A percentile compares a stretch with the other conserved stretches of the same genome.
phyloP scores from a whole-genome alignment of 2,329 filamentous ascomycete genomes.

The Ceratocystis diversiconidia region DNA sequence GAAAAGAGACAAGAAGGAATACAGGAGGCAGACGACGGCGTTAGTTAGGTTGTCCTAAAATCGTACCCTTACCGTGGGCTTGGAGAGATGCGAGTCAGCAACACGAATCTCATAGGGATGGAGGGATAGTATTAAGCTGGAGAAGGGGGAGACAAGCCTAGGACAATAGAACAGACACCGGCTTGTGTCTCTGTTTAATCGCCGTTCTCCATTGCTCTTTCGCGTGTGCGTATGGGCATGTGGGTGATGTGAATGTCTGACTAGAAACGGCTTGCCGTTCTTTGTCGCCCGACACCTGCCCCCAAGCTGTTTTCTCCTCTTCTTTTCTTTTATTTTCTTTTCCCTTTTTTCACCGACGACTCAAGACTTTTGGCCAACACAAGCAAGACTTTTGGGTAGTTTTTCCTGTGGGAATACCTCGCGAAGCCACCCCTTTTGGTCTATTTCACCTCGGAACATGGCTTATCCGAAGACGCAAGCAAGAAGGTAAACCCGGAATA shows the following conservation, averaged over 20 bases:
- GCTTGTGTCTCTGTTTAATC: not conserved
- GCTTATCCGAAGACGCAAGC: not conserved
- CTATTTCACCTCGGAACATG: not conserved
- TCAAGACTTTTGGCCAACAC: not conserved
- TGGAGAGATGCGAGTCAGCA: not conserved
- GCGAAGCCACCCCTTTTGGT: too few relatives aligned
- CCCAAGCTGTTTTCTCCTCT: not conserved
- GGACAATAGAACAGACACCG: not conserved
- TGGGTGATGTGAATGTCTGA: not conserved
- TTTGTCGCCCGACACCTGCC: not conserved
- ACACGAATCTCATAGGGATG: not conserved
- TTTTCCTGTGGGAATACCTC: too few relatives aligned
- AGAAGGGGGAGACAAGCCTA: not conserved
- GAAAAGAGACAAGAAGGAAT: not conserved
- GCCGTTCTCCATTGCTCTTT: not conserved
- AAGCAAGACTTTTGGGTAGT: too few relatives aligned
- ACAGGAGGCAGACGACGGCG: too few relatives aligned
- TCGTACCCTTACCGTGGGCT: not conserved
- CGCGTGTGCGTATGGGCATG: not conserved
- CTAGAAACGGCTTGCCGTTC: not conserved
- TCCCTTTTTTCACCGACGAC: not conserved
- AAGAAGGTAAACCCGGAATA: not conserved
- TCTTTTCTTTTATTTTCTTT: not conserved
- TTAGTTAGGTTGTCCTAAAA: too few relatives aligned
- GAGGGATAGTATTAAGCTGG: not conserved